Percentiles rank a stretch among this genome's conserved stretches.
Evolutionary conservation across 2,329 filamentous ascomycete genomes (phyloP).

Genomic region (Dryadomyces quercivorus): DNA sequence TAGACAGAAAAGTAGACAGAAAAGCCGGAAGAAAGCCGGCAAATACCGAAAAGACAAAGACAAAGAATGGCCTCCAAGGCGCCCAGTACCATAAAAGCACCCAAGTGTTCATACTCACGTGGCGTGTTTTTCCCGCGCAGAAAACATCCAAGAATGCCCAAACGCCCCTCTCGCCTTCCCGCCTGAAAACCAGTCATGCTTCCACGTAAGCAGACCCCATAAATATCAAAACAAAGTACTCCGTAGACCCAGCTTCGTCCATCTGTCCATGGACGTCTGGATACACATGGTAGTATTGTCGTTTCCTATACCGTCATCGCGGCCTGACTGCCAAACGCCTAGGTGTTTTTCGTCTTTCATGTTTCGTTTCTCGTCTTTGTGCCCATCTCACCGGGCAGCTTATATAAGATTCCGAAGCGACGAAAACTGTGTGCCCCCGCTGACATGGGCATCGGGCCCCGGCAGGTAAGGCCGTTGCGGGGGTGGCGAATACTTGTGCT

Average conservation of each 20-base stretch:
- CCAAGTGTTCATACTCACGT: background rate
- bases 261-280: too few species aligned
- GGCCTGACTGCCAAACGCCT: background rate
- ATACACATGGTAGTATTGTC: background rate
- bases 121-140: background rate
- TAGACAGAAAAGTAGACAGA: too few species aligned
- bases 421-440: conserved; percentile 9
- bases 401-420: too few species aligned
- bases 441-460: conserved; percentile 2
- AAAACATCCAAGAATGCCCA: background rate
- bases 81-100: too few species aligned
- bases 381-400: background rate
- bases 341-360: too few species aligned
- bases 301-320: background rate
- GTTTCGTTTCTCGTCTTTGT: too few species aligned
- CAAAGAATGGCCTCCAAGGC: background rate
- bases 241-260: background rate
- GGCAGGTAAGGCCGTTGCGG: background rate
- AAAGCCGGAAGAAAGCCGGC: too few species aligned
- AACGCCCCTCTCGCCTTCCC: background rate
- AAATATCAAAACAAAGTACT: background rate
- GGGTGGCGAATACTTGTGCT: background rate
- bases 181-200: background rate
- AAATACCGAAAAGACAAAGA: too few species aligned
- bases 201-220: background rate